Evolutionary conservation across 208 protist species (phyloP).

Genomic region (Vickermania spadyakhi): DNA sequence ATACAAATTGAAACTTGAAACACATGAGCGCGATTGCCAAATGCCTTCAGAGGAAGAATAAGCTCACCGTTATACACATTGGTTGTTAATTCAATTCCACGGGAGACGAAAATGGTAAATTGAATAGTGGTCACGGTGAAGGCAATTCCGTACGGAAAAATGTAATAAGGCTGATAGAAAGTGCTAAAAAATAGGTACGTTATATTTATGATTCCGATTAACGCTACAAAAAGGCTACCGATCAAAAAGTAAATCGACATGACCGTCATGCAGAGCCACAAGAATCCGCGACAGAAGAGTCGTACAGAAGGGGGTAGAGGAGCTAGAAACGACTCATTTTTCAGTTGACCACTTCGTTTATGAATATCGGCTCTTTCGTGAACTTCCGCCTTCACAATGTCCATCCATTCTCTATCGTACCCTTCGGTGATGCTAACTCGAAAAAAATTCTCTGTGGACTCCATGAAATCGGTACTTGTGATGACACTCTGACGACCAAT

Average conservation of each 20-base stretch:
- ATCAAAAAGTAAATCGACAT: constrained; percentile 3
- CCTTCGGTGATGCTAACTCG: constrained; percentile 1
- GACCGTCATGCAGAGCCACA: background rate
- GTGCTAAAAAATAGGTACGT: constrained; percentile 28
- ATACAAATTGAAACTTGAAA: constrained; percentile 34
- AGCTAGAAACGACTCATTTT: background rate
- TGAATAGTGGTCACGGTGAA: constrained; percentile 34
- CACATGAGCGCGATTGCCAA: constrained; percentile 28
- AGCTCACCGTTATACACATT: constrained; percentile 49
- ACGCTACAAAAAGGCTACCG: background rate
- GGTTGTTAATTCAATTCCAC: constrained; percentile 52
- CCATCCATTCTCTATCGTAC: constrained; percentile 1
- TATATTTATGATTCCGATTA: background rate
- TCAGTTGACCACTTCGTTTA: background rate
- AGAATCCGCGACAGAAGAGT: background rate
- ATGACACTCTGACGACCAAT: background rate
- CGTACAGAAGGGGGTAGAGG: background rate
- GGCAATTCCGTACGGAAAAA: constrained; percentile 50
- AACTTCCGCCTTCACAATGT: background rate
- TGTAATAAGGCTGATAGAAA: constrained; percentile 40
- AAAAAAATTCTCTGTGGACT: constrained; percentile 1
- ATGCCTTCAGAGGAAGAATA: constrained; percentile 26
- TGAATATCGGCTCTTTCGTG: background rate
- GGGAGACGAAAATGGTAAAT: constrained; percentile 43
- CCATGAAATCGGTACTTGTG: background rate